phyloP scores from a whole-genome alignment of 2,329 filamentous ascomycete genomes.

The Colletotrichum sidae region DNA sequence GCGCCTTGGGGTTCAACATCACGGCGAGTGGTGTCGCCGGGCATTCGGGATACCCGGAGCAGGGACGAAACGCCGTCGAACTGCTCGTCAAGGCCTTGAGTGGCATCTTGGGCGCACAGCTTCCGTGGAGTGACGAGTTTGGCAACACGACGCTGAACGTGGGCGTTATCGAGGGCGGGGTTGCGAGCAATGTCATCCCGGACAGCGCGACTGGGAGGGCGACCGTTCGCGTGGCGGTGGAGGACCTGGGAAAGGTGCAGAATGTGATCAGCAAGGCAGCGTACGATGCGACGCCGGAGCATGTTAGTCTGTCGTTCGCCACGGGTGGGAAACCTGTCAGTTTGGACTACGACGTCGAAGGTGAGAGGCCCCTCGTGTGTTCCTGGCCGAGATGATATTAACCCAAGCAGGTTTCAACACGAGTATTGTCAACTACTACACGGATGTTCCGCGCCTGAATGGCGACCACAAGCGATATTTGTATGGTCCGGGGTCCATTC shows the following conservation, averaged over 20 bases:
- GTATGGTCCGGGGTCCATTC: conserved; percentile 78
- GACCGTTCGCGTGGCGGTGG: conserved; percentile 80
- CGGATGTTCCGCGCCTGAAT: conserved; percentile 83
- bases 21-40: conserved; percentile 79
- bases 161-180: conserved; percentile 80
- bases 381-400: not conserved
- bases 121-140: conserved; percentile 81
- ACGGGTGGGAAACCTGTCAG: conserved; percentile 81
- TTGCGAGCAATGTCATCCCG: conserved; percentile 90
- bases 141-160: conserved; percentile 93
- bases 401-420: conserved; percentile 75
- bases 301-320: conserved; percentile 71
- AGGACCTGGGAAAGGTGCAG: conserved; percentile 69
- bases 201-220: conserved; percentile 76
- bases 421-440: conserved; percentile 90
- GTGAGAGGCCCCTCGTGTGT: conserved; percentile 48
- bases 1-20: conserved; percentile 76
- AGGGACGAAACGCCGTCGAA: conserved; percentile 87
- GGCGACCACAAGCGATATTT: conserved; percentile 75
- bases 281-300: conserved; percentile 64
- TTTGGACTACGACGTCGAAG: conserved; percentile 84
- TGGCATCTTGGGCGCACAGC: conserved; percentile 72
- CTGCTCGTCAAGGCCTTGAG: conserved; percentile 79
- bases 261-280: conserved; percentile 66
- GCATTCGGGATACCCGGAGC: conserved; percentile 92